These are phyloP conservation scores for Tricholoma terreum DNA, from an alignment of 768 basidiomycete species.

Conservation along the genomic window DNA sequence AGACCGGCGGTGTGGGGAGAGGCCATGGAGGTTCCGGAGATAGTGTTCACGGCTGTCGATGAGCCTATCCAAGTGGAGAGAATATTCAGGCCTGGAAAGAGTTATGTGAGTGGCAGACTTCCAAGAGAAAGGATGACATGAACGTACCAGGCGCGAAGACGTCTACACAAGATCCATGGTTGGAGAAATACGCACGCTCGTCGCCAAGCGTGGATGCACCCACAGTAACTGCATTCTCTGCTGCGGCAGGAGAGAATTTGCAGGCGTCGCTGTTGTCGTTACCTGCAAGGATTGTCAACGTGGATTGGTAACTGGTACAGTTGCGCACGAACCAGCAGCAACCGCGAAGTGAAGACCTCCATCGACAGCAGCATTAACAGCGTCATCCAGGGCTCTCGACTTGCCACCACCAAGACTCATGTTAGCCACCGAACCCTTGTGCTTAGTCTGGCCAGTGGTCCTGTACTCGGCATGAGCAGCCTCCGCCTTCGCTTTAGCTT, in stretches of 20 bases:
- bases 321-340: conserved; percentile 71
- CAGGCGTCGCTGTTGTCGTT: conserved; percentile 91
- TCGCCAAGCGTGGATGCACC: conserved; percentile 85
- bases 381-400: conserved; percentile 76
- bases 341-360: conserved; percentile 93
- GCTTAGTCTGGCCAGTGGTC: conserved; percentile 71
- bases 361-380: conserved; percentile 83
- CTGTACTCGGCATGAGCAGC: conserved; percentile 63
- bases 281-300: conserved; percentile 34
- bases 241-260: conserved; percentile 86
- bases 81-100: conserved; percentile 69
- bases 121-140: not conserved
- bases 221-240: conserved; percentile 90
- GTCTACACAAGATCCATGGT: conserved; percentile 87
- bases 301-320: not conserved
- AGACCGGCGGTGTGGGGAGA: conserved; percentile 90
- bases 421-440: conserved; percentile 95
- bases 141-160: conserved; percentile 79
- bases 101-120: not conserved
- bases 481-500: conserved; percentile 51
- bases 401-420: conserved; percentile 98
- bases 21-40: conserved; percentile 94
- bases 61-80: conserved; percentile 81
- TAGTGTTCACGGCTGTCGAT: conserved; percentile 57
- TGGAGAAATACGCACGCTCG: conserved; percentile 89